Conservation (phyloP, 306 rosid genomes). For the Alnus rubra region DNA sequence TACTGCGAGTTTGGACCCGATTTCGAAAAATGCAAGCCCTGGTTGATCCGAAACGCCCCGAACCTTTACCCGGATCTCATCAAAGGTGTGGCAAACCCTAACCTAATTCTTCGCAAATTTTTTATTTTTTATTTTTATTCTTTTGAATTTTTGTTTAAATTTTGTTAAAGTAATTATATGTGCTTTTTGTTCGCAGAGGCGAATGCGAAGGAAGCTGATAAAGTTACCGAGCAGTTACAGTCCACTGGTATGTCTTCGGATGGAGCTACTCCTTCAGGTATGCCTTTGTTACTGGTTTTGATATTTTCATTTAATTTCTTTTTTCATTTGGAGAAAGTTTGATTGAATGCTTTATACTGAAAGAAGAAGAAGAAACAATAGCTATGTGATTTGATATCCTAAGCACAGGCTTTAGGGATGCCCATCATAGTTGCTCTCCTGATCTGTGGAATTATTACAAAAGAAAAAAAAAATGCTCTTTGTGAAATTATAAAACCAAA, state of each 20-base stretch:
- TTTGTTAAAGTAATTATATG: not conserved
- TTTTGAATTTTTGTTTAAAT: not conserved
- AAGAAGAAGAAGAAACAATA: not conserved
- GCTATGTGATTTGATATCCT: not conserved
- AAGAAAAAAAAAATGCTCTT: too few species aligned
- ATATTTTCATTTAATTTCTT: not conserved
- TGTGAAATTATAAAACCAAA: too few species aligned
- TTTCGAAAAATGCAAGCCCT: conserved; percentile 97
- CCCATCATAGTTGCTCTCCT: not conserved
- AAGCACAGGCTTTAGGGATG: not conserved
- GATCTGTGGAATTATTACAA: not conserved
- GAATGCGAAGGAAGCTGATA: conserved; percentile 63
- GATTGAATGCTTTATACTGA: not conserved
- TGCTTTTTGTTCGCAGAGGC: conserved; percentile 48
- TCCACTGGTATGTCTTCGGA: conserved; percentile 58
- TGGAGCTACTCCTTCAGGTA: conserved; percentile 94
- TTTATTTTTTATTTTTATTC: not conserved
- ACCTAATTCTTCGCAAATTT: not conserved
- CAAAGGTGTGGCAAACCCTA: conserved; percentile 44
- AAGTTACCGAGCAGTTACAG: conserved; percentile 69
- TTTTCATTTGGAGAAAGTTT: not conserved
- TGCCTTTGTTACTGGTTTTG: not conserved
- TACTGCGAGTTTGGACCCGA: conserved; percentile 97
- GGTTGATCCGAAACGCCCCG: conserved; percentile 92
- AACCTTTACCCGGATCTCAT: conserved; percentile 81